phyloP scores from a whole-genome alignment of 108 stramenopile genomes.

The Schizochytrium sp. region DNA sequence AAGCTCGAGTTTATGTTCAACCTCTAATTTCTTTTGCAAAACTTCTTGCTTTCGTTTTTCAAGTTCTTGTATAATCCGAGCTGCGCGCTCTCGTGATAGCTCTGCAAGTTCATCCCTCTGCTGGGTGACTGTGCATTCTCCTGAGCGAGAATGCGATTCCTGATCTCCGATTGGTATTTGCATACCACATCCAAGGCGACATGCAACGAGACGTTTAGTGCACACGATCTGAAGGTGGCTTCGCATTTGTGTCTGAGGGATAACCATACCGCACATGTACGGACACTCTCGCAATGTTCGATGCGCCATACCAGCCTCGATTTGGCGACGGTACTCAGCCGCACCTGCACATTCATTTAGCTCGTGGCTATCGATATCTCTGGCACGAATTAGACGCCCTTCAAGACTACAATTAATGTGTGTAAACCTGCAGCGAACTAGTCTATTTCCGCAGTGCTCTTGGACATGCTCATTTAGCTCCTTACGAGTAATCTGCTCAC shows the following conservation, averaged over 20 bases:
- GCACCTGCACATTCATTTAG: constrained; percentile 23
- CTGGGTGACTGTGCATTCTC: neutral
- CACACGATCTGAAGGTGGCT: neutral
- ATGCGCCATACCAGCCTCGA: constrained; percentile 1
- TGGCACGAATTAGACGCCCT: neutral
- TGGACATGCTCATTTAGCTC: neutral
- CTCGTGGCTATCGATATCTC: constrained; percentile 16
- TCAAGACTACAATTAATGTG: constrained; percentile 9
- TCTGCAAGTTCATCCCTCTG: neutral
- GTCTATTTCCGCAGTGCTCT: neutral
- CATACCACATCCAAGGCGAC: constrained; percentile 16
- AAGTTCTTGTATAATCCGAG: neutral
- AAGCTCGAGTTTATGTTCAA: no score
- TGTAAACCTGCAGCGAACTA: neutral
- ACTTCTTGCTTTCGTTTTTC: neutral
- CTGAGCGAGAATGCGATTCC: neutral
- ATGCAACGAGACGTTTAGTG: neutral
- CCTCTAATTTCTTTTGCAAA: no score
- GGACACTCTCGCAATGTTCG: neutral
- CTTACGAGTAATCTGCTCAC: neutral
- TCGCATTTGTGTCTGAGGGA: neutral
- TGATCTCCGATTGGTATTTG: neutral
- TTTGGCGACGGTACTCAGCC: neutral
- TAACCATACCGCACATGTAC: neutral
- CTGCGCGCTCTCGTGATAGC: neutral